phyloP scores from a whole-genome alignment of 352 stramenopile species.

The Elongisporangium senticosum region DNA sequence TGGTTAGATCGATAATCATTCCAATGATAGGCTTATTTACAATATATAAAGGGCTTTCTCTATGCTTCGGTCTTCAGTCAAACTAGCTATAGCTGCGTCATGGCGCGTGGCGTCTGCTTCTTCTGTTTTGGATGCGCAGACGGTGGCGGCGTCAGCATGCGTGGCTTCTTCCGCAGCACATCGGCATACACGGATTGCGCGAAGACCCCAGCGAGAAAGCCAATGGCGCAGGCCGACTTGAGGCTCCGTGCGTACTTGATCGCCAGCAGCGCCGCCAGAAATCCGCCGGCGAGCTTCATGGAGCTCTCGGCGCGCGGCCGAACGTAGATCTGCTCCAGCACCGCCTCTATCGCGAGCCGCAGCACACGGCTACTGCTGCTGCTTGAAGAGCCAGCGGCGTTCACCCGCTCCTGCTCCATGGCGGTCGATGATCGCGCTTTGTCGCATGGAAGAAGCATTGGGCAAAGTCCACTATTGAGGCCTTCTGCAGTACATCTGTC shows the following conservation, averaged over 20 bases:
- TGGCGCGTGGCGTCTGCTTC: not conserved
- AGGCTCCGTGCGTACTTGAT: constrained; percentile 58
- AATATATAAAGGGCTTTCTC: not conserved
- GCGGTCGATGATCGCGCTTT: not conserved
- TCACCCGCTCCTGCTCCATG: constrained; percentile 2
- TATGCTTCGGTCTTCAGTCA: not conserved
- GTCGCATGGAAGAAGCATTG: not conserved
- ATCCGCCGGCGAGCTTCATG: constrained; percentile 53
- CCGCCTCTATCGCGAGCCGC: constrained; percentile 11
- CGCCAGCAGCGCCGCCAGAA: constrained; percentile 51
- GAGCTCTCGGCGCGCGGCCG: constrained; percentile 38
- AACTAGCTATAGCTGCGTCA: too few species aligned
- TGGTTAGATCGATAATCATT: not conserved
- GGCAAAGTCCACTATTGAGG: not conserved
- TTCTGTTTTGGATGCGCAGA: not conserved
- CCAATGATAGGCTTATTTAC: not conserved
- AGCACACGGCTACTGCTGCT: constrained; percentile 9
- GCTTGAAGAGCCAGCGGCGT: constrained; percentile 1
- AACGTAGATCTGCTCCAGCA: constrained; percentile 19
- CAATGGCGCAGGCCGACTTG: constrained; percentile 49
- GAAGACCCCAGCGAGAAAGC: constrained; percentile 57
- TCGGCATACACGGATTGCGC: constrained; percentile 70
- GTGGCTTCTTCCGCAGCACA: constrained; percentile 41
- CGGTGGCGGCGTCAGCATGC: constrained; percentile 9
- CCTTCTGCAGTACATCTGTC: not conserved